Conservation (phyloP, 352 stramenopile species). For the Pythium grandisporangium region DNA sequence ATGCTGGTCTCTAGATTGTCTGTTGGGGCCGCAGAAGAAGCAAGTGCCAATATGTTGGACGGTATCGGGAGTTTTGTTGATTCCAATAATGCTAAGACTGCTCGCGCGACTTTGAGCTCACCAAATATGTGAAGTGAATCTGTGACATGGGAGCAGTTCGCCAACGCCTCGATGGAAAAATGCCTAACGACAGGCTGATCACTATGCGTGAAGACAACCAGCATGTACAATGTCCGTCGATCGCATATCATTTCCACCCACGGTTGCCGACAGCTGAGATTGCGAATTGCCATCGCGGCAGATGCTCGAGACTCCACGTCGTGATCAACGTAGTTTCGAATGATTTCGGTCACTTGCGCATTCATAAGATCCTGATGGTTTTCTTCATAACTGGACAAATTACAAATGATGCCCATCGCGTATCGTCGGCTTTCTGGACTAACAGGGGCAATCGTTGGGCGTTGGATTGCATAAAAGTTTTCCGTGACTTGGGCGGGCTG, state of each 20-base stretch:
- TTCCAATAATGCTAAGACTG: conserved; percentile 46
- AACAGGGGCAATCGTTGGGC: conserved; percentile 8
- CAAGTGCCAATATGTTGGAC: not conserved
- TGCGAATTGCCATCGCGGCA: conserved; percentile 61
- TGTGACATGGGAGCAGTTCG: conserved; percentile 67
- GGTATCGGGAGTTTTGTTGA: not conserved
- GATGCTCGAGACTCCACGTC: conserved; percentile 64
- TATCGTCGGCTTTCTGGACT: conserved; percentile 35
- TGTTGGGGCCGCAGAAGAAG: not conserved
- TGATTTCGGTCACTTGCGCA: conserved; percentile 52
- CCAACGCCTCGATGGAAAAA: conserved; percentile 55
- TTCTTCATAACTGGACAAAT: conserved; percentile 58
- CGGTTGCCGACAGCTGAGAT: conserved; percentile 57
- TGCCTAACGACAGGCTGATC: conserved; percentile 44
- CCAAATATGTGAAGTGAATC: conserved; percentile 68
- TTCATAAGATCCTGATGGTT: conserved; percentile 82
- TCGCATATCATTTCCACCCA: conserved; percentile 81
- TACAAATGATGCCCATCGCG: conserved; percentile 67
- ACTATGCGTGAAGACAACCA: conserved; percentile 45
- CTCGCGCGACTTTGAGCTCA: conserved; percentile 45
- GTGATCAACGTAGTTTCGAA: conserved; percentile 59
- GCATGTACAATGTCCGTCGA: conserved; percentile 47
- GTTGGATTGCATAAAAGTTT: not conserved
- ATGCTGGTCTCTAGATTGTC: conserved; percentile 40
- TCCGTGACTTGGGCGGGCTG: not conserved